Base-by-base conservation (phyloP, 257 asterid genomes). In the Avicennia marina region DNA sequence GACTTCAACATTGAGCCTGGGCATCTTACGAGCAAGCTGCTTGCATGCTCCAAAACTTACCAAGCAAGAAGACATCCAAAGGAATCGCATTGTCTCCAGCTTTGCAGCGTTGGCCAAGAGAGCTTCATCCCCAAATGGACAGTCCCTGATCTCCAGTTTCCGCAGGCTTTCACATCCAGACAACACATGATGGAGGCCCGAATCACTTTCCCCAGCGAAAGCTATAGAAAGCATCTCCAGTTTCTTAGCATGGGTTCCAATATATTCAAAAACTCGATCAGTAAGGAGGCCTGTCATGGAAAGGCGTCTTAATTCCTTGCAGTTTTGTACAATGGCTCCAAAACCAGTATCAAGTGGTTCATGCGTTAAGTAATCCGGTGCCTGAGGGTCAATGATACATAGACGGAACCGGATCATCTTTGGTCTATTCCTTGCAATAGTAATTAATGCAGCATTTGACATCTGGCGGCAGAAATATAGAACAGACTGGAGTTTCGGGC, bases 21-120 rank as follows among this genome's bases (percentile, higher is more conserved):
- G 91, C 88, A 89, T 55, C 85, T 78, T 82, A 70, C 72, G 91
- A 33, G 83, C 96, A 36, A 93, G 83, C 78, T 84, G 62, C 77
- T 81, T 89, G 62, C 97, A 84, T 18, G 97, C 99, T 77, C 84
- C 94, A 48, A 73, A 89, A 75, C 91, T 93, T 7, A 93, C 90
- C 38, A 77, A 76, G 79, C 99, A 93, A 66, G 95, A 75, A 57
- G 98, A 91, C 96, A 91, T 91, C 98, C 98, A 91, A 91, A 91
- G 98, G 98, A 96, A 91, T 91, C 98, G 96, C 98, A 91, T 91
- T 83, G 96, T 84, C 93, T 91, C 95, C 67, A 91, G 93, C 85
- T 88, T 91, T 47, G 90, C 81, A 68, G 94, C 94, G 66, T 91
- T 91, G 58, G 95, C 95, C 77, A 91, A 65, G 36, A 91, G 85